Conservation (phyloP, 1,284 basidiomycete species). For the Tylopilus orsonianus region DNA sequence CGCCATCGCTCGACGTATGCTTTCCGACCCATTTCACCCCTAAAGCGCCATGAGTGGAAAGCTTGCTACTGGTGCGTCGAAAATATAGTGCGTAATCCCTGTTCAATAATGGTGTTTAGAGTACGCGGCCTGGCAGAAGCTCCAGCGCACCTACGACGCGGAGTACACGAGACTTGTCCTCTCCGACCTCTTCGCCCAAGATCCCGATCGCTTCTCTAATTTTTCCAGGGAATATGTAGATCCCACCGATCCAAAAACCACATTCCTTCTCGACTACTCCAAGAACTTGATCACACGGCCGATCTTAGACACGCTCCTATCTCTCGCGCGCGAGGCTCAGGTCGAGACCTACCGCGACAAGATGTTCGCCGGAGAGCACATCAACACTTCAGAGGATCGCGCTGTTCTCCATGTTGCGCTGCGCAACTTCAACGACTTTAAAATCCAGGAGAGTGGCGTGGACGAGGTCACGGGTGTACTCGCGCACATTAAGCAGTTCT, state of each 20-base stretch:
- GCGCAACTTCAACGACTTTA: conserved; percentile 78
- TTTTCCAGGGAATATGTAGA: conserved; percentile 82
- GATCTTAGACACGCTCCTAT: conserved; percentile 75
- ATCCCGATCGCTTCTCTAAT: conserved; percentile 84
- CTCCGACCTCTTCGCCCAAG: conserved; percentile 88
- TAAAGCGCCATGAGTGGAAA: conserved; percentile 48
- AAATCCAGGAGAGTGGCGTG: conserved; percentile 80
- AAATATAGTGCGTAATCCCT: neutral
- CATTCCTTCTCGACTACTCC: conserved; percentile 93
- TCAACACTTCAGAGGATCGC: conserved; percentile 97
- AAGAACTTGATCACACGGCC: conserved; percentile 94
- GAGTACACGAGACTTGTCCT: conserved; percentile 79
- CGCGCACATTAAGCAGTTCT: conserved; percentile 90
- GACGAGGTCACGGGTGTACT: conserved; percentile 85
- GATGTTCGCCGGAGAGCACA: conserved; percentile 96
- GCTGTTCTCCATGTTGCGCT: conserved; percentile 95
- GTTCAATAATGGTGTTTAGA: conserved; percentile 45
- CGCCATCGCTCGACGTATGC: neutral
- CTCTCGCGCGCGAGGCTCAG: conserved; percentile 82
- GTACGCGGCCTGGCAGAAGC: conserved; percentile 88
- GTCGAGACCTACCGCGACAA: conserved; percentile 86
- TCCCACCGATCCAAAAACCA: conserved; percentile 63
- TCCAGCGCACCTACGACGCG: conserved; percentile 81
- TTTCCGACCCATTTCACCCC: conserved; percentile 4
- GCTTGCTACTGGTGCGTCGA: conserved; percentile 47